These are phyloP conservation scores for Candida fluviatilis DNA, from an alignment of 805 yeast species.

Conservation along the genomic window DNA sequence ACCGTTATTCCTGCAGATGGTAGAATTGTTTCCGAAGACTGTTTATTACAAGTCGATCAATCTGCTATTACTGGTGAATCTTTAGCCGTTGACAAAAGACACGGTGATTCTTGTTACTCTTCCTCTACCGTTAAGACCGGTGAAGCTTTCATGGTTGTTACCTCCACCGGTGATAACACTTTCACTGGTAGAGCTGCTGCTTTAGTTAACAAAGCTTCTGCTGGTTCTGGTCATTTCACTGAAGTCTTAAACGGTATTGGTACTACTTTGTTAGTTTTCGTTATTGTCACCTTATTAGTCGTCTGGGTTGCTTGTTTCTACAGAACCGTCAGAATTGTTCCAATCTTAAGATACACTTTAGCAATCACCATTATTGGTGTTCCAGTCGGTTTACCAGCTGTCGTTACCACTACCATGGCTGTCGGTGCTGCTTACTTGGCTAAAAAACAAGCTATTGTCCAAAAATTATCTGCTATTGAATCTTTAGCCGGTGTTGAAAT, in stretches of 20 bases:
- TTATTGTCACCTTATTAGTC: slow-evolving; percentile 77
- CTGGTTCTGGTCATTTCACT: slow-evolving; percentile 93
- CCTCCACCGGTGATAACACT: slow-evolving; percentile 93
- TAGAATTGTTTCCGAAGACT: slow-evolving; percentile 79
- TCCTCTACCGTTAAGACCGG: slow-evolving; percentile 95
- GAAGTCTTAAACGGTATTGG: slow-evolving; percentile 98
- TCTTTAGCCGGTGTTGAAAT: slow-evolving; percentile 97
- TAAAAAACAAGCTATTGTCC: slow-evolving; percentile 95
- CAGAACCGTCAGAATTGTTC: slow-evolving; percentile 83
- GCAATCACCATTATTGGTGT: slow-evolving; percentile 97
- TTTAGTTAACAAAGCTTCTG: slow-evolving; percentile 89
- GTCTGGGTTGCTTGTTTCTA: slow-evolving; percentile 95
- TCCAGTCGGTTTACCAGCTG: slow-evolving; percentile 98
- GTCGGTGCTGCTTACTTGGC: slow-evolving; percentile 99
- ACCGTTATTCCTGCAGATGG: slow-evolving; percentile 91
- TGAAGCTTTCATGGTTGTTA: slow-evolving; percentile 89
- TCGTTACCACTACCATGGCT: slow-evolving; percentile 98
- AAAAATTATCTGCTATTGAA: slow-evolving; percentile 94
- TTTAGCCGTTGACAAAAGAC: slow-evolving; percentile 86
- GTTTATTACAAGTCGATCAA: slow-evolving; percentile 89
- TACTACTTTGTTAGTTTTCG: slow-evolving; percentile 84
- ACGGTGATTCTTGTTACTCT: slow-evolving; percentile 84
- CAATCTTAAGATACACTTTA: slow-evolving; percentile 85
- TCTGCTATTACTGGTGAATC: slow-evolving; percentile 98
- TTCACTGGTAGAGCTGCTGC: slow-evolving; percentile 98